Evolutionary conservation across 139 green algal species (phyloP).

Genomic region (Pleodorina starrii): DNA sequence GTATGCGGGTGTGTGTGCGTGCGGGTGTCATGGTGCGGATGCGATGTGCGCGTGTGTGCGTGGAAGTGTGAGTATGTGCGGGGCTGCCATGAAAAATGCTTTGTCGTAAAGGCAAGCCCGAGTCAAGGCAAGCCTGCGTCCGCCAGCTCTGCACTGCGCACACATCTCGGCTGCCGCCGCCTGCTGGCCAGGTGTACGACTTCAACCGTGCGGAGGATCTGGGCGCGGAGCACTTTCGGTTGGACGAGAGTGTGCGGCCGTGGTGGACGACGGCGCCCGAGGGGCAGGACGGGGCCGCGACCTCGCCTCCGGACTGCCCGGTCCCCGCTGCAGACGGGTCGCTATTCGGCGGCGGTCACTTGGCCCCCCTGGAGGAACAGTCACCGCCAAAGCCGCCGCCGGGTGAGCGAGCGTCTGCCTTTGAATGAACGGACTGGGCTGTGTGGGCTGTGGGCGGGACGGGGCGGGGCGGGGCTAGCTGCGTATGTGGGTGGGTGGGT

Average conservation of each 20-base stretch:
- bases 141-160: no score
- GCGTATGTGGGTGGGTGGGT: no score
- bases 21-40: no score
- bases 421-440: no score
- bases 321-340: conserved; percentile 35
- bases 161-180: background rate
- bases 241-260: conserved; percentile 28
- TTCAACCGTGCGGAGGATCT: conserved; percentile 56
- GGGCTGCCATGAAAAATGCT: no score
- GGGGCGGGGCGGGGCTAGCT: no score
- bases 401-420: background rate
- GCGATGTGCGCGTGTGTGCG: no score
- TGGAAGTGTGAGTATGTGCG: no score
- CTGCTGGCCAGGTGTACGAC: conserved; percentile 49
- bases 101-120: no score
- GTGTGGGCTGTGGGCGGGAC: no score
- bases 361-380: background rate
- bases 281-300: background rate
- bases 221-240: conserved; percentile 13
- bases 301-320: conserved; percentile 12
- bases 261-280: conserved; percentile 9
- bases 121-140: no score
- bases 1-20: no score
- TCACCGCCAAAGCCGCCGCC: background rate
- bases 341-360: conserved; percentile 15